phyloP scores from a whole-genome alignment of 148 eudicot species.

The Rhododendron simsii region DNA sequence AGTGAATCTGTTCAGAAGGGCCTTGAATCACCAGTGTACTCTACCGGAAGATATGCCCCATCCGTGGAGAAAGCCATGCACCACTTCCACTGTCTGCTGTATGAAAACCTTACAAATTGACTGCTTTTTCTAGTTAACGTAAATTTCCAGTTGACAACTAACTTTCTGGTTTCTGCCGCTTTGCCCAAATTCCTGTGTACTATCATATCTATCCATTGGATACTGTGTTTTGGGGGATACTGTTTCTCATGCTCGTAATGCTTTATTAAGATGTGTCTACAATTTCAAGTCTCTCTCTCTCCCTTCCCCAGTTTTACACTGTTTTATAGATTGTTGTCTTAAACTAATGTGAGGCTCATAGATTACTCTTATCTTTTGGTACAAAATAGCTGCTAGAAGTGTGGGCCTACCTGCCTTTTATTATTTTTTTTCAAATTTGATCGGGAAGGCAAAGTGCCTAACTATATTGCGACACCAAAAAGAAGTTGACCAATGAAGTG shows the following conservation, averaged over 20 bases:
- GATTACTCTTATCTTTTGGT: too few species aligned
- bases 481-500: not conserved
- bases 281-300: not conserved
- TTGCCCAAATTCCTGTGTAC: not conserved
- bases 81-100: conserved; percentile 75
- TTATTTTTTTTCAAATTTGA: too few species aligned
- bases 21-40: conserved; percentile 75
- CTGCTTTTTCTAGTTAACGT: not conserved
- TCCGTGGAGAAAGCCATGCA: conserved; percentile 78
- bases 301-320: too few species aligned
- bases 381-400: too few species aligned
- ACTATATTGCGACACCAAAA: not conserved
- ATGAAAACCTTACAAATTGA: conserved; percentile 30
- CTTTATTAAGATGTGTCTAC: not conserved
- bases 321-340: not conserved
- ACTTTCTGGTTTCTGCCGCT: not conserved
- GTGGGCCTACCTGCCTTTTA: too few species aligned
- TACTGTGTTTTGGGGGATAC: not conserved
- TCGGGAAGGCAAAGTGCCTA: too few species aligned
- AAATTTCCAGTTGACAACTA: not conserved
- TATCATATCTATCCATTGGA: not conserved
- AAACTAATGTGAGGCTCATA: too few species aligned
- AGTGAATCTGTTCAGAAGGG: conserved; percentile 90
- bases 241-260: not conserved
- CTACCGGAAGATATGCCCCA: conserved; percentile 70